These are phyloP conservation scores for Eudorina sp. DNA, from an alignment of 139 green algal genomes.

Conservation along the genomic window DNA sequence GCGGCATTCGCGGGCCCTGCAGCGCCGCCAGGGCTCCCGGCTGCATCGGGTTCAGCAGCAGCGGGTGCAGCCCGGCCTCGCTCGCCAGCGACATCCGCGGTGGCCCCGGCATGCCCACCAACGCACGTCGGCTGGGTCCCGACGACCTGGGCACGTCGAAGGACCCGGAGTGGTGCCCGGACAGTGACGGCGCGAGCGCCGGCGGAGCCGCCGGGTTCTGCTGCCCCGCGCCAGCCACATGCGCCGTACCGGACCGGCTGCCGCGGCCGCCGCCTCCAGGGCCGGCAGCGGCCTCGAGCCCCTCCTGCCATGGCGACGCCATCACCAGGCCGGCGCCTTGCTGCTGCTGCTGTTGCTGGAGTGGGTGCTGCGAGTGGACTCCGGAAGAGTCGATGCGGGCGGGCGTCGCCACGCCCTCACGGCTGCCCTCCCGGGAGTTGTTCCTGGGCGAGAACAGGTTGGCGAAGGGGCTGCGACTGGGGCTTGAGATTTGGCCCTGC, in stretches of 20 bases:
- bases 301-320: no score
- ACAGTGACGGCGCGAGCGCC: neutral
- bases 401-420: neutral
- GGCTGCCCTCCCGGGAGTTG: constrained; percentile 11
- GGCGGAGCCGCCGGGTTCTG: neutral
- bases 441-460: neutral
- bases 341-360: neutral
- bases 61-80: constrained; percentile 21
- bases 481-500: no score
- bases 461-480: neutral
- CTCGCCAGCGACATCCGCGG: constrained; percentile 24
- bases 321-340: no score
- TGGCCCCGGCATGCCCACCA: neutral
- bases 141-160: neutral
- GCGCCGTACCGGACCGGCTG: neutral
- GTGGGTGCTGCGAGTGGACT: neutral
- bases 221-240: no score
- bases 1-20: neutral
- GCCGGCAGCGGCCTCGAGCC: no score
- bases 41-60: constrained; percentile 17
- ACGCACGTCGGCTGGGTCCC: neutral
- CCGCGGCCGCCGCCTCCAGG: neutral
- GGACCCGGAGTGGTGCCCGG: neutral
- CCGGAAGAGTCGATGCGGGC: neutral
- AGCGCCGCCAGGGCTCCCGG: neutral